Conservation (phyloP, 2,329 filamentous ascomycete species). For the Pseudocercospora musae region DNA sequence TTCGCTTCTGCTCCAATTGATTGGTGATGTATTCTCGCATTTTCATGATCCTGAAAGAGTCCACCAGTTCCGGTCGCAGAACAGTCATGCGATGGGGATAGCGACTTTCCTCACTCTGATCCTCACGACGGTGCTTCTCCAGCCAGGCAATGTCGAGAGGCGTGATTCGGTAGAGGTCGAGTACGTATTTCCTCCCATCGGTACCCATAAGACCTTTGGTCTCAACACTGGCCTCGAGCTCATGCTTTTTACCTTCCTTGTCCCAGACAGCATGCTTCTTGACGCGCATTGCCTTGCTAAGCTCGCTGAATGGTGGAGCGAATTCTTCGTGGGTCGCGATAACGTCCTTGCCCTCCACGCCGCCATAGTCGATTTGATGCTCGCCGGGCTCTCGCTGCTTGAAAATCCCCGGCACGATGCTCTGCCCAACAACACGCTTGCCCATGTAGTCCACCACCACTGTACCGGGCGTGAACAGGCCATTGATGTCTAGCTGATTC, state of each 20-base stretch:
- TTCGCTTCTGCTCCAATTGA: slow-evolving; percentile 65
- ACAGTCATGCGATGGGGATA: slow-evolving; percentile 98
- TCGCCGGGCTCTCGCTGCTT: slow-evolving; percentile 96
- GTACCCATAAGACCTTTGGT: slow-evolving; percentile 97
- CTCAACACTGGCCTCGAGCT: slow-evolving; percentile 92
- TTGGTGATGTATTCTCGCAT: slow-evolving; percentile 84
- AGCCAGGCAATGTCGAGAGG: slow-evolving; percentile 89
- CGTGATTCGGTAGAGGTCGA: slow-evolving; percentile 92
- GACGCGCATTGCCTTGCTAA: slow-evolving; percentile 84
- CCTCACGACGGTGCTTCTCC: slow-evolving; percentile 65
- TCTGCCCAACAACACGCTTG: slow-evolving; percentile 95
- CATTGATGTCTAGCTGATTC: slow-evolving; percentile 94
- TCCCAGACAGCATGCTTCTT: slow-evolving; percentile 98
- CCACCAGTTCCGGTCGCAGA: slow-evolving; percentile 82
- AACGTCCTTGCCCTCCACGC: slow-evolving; percentile 93
- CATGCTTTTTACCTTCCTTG: slow-evolving; percentile 85
- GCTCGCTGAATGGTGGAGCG: slow-evolving; percentile 76
- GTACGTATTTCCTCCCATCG: slow-evolving; percentile 93
- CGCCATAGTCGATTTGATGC: slow-evolving; percentile 98
- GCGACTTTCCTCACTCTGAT: slow-evolving; percentile 49
- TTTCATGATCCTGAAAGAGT: slow-evolving; percentile 77
- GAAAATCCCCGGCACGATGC: slow-evolving; percentile 97
- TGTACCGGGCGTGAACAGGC: slow-evolving; percentile 90
- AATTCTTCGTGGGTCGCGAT: slow-evolving; percentile 90
- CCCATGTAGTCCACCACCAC: slow-evolving; percentile 96